Base-by-base conservation (phyloP, 2,329 filamentous ascomycete species). In the Rhynchosporium agropyri region DNA sequence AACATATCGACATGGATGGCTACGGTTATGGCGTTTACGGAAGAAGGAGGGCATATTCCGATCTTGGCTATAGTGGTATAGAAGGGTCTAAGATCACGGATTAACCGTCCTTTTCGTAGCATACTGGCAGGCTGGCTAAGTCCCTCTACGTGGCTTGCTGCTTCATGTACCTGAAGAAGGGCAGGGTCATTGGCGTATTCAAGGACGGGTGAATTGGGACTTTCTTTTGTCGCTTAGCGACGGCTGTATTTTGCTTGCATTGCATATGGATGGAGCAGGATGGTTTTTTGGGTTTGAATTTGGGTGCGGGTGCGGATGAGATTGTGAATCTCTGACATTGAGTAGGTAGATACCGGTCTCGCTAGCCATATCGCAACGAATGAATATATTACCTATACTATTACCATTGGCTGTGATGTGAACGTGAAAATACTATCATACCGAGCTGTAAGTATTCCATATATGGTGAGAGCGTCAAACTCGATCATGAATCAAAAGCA, bases 321-420 rank as follows among this genome's bases (percentile, higher is more conserved):
- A 46, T 20, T 26, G 43, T n/a, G 10, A 10, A 10, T n/a, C n/a
- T 1, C 20, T 46, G 36, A 54, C 15, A 36, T 38, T 28, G 43
- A 46, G 43, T 46, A 46, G 43, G 51, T 15, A 4, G 43, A 36
- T 15, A 54, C 40, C 3, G 28, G 20, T 6, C n/a, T 54, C 33
- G 50, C 50, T 28, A 54, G 36, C 51, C 28, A 42, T 33, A 42
- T 54, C 40, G n/a, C 33, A 42, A 20, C 36, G 51, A 54, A 54
- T 42, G 8, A 20, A 42, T 54, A 54, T 42, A 33, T 33, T 54
- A 13, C 51, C 40, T 42, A 42, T 10, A 42, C 36, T 12, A n/a
- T 53, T 15, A 3, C 10, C 12, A 33, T 20, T 29, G 4, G 28
- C 28, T 36, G 13, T 10, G 20, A 28, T 26, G 6, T 36, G 33